Evolutionary conservation across 1,139 yeast species (phyloP).

Genomic region (Meyerozyma athensensis): DNA sequence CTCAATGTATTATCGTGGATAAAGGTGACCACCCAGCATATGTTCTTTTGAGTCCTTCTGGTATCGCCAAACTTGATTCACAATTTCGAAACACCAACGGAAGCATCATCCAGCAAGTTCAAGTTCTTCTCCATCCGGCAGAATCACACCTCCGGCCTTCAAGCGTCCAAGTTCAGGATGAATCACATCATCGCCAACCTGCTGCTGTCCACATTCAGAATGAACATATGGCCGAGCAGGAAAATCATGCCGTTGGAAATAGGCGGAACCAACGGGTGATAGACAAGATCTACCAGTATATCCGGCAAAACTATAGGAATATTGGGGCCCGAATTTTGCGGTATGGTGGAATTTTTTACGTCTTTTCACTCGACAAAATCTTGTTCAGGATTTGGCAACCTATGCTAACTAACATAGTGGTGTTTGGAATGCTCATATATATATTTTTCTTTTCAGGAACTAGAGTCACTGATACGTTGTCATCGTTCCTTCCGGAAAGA

Average conservation of each 20-base stretch:
- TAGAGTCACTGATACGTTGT: conserved; percentile 13
- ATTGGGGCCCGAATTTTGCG: not conserved
- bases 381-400: conserved; percentile 10
- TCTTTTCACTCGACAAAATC: conserved; percentile 11
- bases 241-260: not conserved
- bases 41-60: conserved; percentile 33
- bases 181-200: not conserved
- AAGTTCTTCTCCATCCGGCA: not conserved
- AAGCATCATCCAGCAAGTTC: conserved; percentile 1
- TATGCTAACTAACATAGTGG: conserved; percentile 4
- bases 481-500: conserved; percentile 5
- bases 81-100: not conserved
- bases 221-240: not conserved
- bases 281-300: not conserved
- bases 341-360: conserved; percentile 9
- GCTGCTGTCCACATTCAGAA: not conserved
- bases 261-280: not conserved
- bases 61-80: conserved; percentile 23
- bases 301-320: not conserved
- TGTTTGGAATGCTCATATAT: conserved; percentile 9
- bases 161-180: not conserved
- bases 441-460: conserved; percentile 14
- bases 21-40: conserved; percentile 32
- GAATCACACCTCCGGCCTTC: not conserved
- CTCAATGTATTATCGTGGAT: conserved; percentile 43